phyloP scores from a whole-genome alignment of 768 basidiomycete genomes.

The Tricholoma furcatifolium region DNA sequence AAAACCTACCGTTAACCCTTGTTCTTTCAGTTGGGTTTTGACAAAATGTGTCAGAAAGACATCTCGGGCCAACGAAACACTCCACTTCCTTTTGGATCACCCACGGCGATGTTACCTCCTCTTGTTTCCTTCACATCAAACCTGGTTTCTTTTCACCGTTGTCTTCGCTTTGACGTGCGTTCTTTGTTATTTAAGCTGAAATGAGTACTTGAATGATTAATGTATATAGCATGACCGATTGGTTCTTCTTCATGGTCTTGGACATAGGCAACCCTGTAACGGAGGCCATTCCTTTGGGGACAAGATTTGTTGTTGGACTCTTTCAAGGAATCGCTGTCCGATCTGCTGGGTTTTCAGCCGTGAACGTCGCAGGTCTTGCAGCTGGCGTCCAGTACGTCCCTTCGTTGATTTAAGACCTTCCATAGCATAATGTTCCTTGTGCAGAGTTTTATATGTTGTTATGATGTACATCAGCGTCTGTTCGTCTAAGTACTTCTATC shows the following conservation, averaged over 20 bases:
- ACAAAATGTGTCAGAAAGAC: slow-evolving; percentile 56
- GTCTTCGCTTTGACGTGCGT: slow-evolving; percentile 70
- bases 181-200: neutral
- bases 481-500: slow-evolving; percentile 40
- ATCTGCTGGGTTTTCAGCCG: slow-evolving; percentile 83
- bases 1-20: slow-evolving; percentile 7
- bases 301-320: slow-evolving; percentile 70
- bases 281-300: slow-evolving; percentile 64
- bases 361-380: slow-evolving; percentile 70
- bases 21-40: slow-evolving; percentile 62
- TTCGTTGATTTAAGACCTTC: neutral
- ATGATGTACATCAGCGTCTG: slow-evolving; percentile 94
- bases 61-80: slow-evolving; percentile 72
- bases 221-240: slow-evolving; percentile 69
- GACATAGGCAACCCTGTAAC: slow-evolving; percentile 81
- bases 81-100: slow-evolving; percentile 92
- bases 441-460: slow-evolving; percentile 79
- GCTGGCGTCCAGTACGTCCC: slow-evolving; percentile 81
- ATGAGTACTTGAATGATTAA: neutral
- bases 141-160: slow-evolving; percentile 82
- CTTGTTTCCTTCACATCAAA: slow-evolving; percentile 91
- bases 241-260: slow-evolving; percentile 85
- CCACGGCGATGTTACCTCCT: slow-evolving; percentile 91
- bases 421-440: neutral
- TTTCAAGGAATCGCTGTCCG: slow-evolving; percentile 82